Evolutionary conservation across 139 green algal genomes (phyloP).

Genomic region (Desmodesmus armatus): DNA sequence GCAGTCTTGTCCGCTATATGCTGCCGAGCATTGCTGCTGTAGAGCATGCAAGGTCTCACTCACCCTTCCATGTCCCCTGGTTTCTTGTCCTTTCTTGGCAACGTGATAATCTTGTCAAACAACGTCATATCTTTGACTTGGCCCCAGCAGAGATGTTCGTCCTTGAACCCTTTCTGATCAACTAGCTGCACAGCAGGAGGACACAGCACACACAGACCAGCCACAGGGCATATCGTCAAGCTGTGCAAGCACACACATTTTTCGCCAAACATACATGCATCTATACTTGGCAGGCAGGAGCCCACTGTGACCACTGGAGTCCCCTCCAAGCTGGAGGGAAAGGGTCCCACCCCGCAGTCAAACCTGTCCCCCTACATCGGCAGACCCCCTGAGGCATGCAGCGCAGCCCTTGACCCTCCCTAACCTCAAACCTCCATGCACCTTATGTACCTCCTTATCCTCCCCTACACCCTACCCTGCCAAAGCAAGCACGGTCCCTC

Average conservation of each 20-base stretch:
- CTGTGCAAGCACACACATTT: neutral
- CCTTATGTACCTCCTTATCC: neutral
- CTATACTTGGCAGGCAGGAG: neutral
- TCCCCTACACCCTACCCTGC: too few species aligned
- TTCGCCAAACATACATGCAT: neutral
- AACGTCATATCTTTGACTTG: slow-evolving; percentile 27
- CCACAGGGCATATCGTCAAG: too few species aligned
- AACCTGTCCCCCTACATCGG: neutral
- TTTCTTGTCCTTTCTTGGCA: slow-evolving; percentile 49
- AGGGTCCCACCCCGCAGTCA: neutral
- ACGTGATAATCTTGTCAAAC: slow-evolving; percentile 43
- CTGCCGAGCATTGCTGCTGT: too few species aligned
- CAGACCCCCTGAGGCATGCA: neutral
- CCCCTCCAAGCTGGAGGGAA: too few species aligned
- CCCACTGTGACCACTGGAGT: neutral
- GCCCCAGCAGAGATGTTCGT: slow-evolving; percentile 49
- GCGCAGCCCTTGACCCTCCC: neutral
- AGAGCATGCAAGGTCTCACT: too few species aligned
- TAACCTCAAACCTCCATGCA: neutral
- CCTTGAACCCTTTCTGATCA: slow-evolving; percentile 45
- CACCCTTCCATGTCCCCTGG: slow-evolving; percentile 55
- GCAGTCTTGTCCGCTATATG: too few species aligned
- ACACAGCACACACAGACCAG: too few species aligned
- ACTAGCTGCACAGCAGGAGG: neutral
- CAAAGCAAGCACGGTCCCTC: too few species aligned